These are phyloP conservation scores for Pneumocystis murina DNA, from an alignment of 1,139 yeast species.

Conservation along the genomic window DNA sequence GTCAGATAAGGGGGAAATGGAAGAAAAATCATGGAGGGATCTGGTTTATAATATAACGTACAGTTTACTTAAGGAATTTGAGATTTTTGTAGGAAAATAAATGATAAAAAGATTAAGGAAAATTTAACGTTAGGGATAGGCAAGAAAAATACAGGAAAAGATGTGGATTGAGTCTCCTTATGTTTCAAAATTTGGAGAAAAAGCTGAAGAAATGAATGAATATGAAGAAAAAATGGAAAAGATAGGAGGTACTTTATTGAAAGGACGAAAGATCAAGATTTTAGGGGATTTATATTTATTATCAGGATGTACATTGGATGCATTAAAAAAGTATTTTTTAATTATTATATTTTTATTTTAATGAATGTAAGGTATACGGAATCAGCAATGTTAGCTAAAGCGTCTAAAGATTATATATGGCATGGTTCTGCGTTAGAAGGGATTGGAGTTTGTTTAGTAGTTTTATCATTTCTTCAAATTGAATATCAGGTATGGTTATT, in stretches of 20 bases:
- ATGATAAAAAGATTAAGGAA: not conserved
- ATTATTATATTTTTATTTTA: not conserved
- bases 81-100: not conserved
- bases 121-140: not conserved
- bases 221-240: no score
- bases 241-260: constrained; percentile 20
- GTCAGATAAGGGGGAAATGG: constrained; percentile 10
- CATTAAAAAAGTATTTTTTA: constrained; percentile 41
- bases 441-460: constrained; percentile 47
- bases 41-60: constrained; percentile 54
- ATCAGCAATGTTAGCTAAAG: constrained; percentile 44
- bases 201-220: not conserved
- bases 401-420: constrained; percentile 71
- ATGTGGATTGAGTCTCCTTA: constrained; percentile 8
- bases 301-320: constrained; percentile 64
- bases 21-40: constrained; percentile 43
- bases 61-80: not conserved
- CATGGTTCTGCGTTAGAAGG: constrained; percentile 76
- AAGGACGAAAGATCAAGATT: constrained; percentile 63
- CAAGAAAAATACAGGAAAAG: constrained; percentile 1
- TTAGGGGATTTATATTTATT: constrained; percentile 62
- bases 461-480: constrained; percentile 44
- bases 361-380: constrained; percentile 30
- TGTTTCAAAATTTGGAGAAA: constrained; percentile 7
- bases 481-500: constrained; percentile 38